Percentiles rank a stretch among this genome's conserved stretches.
These are phyloP conservation scores for Aureobasidium lini DNA, from an alignment of 2,329 filamentous ascomycete species.

Conservation along the genomic window DNA sequence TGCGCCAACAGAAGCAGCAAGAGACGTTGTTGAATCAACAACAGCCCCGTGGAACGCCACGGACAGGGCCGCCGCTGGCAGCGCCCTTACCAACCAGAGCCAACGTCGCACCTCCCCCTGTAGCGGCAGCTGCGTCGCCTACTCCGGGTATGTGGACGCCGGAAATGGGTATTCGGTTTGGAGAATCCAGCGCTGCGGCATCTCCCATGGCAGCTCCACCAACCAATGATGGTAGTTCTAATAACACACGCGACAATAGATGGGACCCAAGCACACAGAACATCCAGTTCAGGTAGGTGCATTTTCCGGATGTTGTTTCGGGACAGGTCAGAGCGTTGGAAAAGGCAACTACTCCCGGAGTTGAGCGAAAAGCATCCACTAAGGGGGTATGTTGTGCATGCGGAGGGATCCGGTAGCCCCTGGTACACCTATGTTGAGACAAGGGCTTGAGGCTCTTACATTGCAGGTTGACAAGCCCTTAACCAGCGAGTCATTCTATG, in stretches of 20 bases:
- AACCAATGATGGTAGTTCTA: constrained; percentile 18
- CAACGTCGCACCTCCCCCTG: constrained; percentile 17
- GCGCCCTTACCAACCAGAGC: constrained; percentile 44
- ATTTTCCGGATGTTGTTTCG: not conserved
- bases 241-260: constrained; percentile 24
- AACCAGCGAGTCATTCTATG: not conserved
- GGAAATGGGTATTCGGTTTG: constrained; percentile 73
- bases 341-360: not conserved
- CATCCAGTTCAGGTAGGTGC: constrained; percentile 31
- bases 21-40: constrained; percentile 24
- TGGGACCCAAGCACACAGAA: constrained; percentile 33
- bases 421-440: not conserved
- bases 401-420: not conserved
- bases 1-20: constrained; percentile 39
- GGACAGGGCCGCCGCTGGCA: constrained; percentile 47
- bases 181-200: constrained; percentile 30
- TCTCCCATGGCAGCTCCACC: not conserved
- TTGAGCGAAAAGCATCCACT: not conserved
- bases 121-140: constrained; percentile 19
- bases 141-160: constrained; percentile 65
- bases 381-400: not conserved
- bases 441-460: not conserved
- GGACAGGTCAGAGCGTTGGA: not conserved
- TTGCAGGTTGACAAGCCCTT: not conserved
- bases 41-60: constrained; percentile 33